Conservation (phyloP, 805 yeast genomes). For the Lipomyces anomalus region DNA sequence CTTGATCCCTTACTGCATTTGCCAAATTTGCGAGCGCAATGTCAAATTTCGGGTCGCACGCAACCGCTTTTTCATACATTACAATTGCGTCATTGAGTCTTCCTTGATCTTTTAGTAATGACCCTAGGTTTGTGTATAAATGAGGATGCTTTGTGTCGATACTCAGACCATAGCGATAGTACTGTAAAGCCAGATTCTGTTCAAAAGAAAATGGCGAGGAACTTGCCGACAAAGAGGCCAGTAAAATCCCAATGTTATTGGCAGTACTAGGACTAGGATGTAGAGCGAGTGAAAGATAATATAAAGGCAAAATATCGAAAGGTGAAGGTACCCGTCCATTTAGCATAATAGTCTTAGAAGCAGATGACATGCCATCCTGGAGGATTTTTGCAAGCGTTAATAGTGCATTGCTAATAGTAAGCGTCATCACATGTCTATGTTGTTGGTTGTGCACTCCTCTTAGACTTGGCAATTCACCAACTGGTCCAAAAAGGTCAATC, state of each 20-base stretch:
- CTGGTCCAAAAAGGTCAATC: constrained; percentile 19
- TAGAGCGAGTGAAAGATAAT: constrained; percentile 30
- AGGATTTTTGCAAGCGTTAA: constrained; percentile 32
- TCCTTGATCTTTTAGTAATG: constrained; percentile 33
- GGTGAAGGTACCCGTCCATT: constrained; percentile 28
- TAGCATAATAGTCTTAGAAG: constrained; percentile 20
- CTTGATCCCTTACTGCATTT: constrained; percentile 32
- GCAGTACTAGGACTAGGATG: constrained; percentile 32
- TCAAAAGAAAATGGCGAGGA: constrained; percentile 16
- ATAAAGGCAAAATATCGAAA: constrained; percentile 29
- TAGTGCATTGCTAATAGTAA: constrained; percentile 28
- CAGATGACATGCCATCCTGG: constrained; percentile 32
- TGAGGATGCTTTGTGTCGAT: constrained; percentile 34
- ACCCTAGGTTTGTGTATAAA: constrained; percentile 33
- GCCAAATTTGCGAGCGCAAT: constrained; percentile 34
- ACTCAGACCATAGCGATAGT: constrained; percentile 30
- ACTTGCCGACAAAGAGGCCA: constrained; percentile 25
- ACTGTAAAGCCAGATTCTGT: constrained; percentile 28
- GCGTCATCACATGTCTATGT: constrained; percentile 16
- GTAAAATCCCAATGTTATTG: constrained; percentile 33
- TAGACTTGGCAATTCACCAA: constrained; percentile 15
- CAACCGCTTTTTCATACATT: constrained; percentile 32
- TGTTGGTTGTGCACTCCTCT: constrained; percentile 6
- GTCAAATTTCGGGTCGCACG: constrained; percentile 29
- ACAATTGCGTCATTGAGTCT: constrained; percentile 27